These are phyloP conservation scores for Periconia macrospinosa DNA, from an alignment of 2,329 filamentous ascomycete species.

Conservation along the genomic window DNA sequence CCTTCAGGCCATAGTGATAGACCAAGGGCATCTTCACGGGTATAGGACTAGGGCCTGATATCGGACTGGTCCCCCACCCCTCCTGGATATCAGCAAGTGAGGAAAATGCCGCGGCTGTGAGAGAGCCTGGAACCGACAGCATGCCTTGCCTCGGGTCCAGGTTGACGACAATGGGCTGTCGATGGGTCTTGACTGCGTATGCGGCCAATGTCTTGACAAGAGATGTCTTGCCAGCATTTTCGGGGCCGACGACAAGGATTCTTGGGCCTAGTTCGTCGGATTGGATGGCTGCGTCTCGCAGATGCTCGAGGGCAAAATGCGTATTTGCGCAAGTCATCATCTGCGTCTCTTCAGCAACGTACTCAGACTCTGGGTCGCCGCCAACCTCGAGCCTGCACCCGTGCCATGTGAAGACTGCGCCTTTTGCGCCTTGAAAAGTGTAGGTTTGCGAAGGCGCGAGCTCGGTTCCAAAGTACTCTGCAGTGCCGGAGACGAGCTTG, in stretches of 20 bases:
- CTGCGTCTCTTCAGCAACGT: conserved; percentile 76
- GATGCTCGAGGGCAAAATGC: conserved; percentile 79
- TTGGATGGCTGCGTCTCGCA: conserved; percentile 63
- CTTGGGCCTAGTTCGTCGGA: conserved; percentile 65
- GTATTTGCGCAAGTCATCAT: conserved; percentile 81
- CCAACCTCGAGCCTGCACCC: conserved; percentile 84
- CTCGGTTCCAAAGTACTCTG: conserved; percentile 94
- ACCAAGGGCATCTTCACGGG: conserved; percentile 91
- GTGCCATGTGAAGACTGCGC: conserved; percentile 89
- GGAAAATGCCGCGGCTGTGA: conserved; percentile 85
- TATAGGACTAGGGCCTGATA: conserved; percentile 82
- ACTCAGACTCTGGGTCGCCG: conserved; percentile 69
- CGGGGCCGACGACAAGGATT: conserved; percentile 80
- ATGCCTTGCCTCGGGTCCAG: conserved; percentile 74
- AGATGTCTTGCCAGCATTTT: conserved; percentile 80
- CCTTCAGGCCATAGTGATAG: conserved; percentile 80
- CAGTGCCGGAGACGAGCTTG: conserved; percentile 76
- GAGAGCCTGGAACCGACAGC: conserved; percentile 65
- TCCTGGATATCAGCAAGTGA: conserved; percentile 86
- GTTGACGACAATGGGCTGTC: conserved; percentile 81
- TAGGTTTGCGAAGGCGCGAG: conserved; percentile 80
- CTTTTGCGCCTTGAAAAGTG: conserved; percentile 78
- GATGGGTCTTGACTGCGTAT: conserved; percentile 74
- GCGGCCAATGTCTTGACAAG: conserved; percentile 75
- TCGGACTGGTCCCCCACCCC: conserved; percentile 87